These are phyloP conservation scores for Penicillium sp. DNA, from an alignment of 2,329 filamentous ascomycete species.

Conservation along the genomic window DNA sequence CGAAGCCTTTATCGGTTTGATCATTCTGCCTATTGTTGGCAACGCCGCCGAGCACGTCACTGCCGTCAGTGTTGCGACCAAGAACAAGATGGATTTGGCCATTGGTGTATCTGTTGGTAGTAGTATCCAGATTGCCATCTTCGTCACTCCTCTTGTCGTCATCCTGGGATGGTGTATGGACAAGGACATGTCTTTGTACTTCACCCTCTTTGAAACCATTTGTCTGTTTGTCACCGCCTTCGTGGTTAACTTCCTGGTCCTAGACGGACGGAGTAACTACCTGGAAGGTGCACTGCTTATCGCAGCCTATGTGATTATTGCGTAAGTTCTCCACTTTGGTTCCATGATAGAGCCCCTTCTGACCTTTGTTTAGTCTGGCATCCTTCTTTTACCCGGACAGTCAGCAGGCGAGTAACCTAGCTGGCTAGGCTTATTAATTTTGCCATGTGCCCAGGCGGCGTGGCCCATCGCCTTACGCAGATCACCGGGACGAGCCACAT, in stretches of 20 bases:
- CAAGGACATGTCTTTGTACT: conserved; percentile 66
- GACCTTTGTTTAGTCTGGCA: conserved; percentile 41
- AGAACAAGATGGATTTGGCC: conserved; percentile 83
- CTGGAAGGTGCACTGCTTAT: conserved; percentile 75
- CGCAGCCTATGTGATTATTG: conserved; percentile 78
- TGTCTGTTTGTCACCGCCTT: conserved; percentile 81
- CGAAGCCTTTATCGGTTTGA: conserved; percentile 75
- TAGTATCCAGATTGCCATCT: conserved; percentile 77
- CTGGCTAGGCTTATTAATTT: conserved; percentile 12
- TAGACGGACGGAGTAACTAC: conserved; percentile 81
- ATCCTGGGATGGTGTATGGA: conserved; percentile 75
- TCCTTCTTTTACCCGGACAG: conserved; percentile 39
- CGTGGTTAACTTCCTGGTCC: conserved; percentile 81
- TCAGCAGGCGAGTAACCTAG: conserved; percentile 29
- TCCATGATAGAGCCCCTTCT: background rate
- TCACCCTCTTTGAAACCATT: conserved; percentile 63
- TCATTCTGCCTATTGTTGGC: conserved; percentile 78
- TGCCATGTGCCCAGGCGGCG: background rate
- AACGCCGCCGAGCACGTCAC: conserved; percentile 82
- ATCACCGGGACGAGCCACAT: background rate
- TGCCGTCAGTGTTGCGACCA: conserved; percentile 74
- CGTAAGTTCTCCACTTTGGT: conserved; percentile 39
- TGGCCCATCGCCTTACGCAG: background rate
- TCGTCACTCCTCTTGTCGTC: conserved; percentile 74
- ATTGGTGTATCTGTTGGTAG: conserved; percentile 79